Conservation (phyloP, 352 stramenopile species). For the Globisporangium radiosum region DNA sequence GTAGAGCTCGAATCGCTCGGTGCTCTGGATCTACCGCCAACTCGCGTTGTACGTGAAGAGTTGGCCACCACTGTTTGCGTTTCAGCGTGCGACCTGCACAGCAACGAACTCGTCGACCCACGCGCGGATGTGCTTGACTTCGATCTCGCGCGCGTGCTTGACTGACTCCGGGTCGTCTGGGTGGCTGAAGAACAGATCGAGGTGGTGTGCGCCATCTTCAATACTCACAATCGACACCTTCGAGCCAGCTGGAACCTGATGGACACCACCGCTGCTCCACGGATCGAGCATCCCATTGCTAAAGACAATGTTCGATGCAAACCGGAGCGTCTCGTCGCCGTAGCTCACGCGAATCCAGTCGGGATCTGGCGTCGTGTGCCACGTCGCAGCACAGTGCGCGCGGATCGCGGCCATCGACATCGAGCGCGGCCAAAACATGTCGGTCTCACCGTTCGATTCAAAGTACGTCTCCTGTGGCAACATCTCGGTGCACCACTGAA, state of each 20-base stretch:
- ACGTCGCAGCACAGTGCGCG: constrained; percentile 56
- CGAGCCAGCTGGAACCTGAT: constrained; percentile 35
- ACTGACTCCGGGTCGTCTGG: constrained; percentile 80
- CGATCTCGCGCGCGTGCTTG: constrained; percentile 51
- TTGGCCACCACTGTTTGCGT: too few relatives aligned
- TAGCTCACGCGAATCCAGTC: constrained; percentile 74
- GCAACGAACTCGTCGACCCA: constrained; percentile 80
- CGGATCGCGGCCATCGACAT: constrained; percentile 55
- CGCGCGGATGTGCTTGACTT: constrained; percentile 71
- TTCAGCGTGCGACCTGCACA: not conserved
- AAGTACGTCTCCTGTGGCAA: constrained; percentile 86
- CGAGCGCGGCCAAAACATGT: constrained; percentile 90
- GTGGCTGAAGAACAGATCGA: constrained; percentile 92
- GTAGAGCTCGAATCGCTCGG: not conserved
- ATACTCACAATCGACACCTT: constrained; percentile 68
- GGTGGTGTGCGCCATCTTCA: constrained; percentile 79
- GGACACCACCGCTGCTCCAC: constrained; percentile 88
- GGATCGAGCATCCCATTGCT: constrained; percentile 92
- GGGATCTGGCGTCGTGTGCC: constrained; percentile 62
- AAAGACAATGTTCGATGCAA: constrained; percentile 93
- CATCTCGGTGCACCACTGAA: constrained; percentile 92
- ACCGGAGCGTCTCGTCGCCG: constrained; percentile 48
- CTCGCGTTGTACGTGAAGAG: not conserved
- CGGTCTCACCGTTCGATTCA: constrained; percentile 75
- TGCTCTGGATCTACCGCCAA: not conserved